phyloP scores from a whole-genome alignment of 169 alveolate species.

The Cyclospora cayetanensis region DNA sequence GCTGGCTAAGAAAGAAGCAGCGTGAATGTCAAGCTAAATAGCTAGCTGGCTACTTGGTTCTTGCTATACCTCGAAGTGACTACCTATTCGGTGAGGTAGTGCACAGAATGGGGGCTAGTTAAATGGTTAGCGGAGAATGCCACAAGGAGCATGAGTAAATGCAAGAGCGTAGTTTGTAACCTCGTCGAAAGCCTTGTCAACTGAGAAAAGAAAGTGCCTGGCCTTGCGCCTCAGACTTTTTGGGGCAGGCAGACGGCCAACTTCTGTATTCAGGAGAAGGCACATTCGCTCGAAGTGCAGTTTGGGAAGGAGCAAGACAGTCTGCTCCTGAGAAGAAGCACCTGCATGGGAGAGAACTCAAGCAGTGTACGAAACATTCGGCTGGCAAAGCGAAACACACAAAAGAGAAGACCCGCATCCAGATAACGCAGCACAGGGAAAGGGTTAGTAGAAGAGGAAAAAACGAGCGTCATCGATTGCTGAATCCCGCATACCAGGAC shows the following conservation, averaged over 20 bases:
- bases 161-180: neutral
- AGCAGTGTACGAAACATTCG: neutral
- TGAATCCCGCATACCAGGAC: neutral
- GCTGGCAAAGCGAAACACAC: neutral
- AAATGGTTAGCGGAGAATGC: neutral
- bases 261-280: neutral
- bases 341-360: neutral
- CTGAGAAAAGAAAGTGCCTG: conserved; percentile 44
- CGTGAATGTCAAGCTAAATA: too few relatives aligned
- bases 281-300: conserved; percentile 68
- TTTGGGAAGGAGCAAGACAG: conserved; percentile 57
- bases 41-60: neutral
- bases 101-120: neutral
- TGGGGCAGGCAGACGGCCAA: neutral
- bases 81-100: neutral
- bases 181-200: conserved; percentile 65
- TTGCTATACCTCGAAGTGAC: neutral
- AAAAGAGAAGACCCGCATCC: neutral
- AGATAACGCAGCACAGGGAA: neutral
- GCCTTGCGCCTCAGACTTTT: conserved; percentile 51
- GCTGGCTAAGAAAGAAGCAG: neutral
- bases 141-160: neutral
- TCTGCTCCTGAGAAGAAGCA: neutral
- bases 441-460: neutral
- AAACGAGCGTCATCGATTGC: neutral